phyloP scores from a whole-genome alignment of 1,284 basidiomycete genomes.

The Apiotrichum siamense region DNA sequence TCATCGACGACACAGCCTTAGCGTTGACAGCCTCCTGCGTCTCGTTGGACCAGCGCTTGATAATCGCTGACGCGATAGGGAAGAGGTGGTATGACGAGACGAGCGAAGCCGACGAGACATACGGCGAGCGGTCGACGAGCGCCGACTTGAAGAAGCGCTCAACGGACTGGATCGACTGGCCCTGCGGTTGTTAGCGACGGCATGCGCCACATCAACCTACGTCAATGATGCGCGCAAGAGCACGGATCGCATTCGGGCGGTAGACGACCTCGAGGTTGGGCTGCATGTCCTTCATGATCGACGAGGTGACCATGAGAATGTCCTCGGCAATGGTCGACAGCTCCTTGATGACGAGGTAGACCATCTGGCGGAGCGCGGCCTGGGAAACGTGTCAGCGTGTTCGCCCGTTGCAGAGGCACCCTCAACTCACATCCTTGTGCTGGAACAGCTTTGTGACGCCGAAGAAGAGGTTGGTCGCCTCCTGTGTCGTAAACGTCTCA shows the following conservation, averaged over 20 bases:
- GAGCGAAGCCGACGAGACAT: conserved; percentile 91
- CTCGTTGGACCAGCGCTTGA: conserved; percentile 98
- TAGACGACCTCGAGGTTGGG: conserved; percentile 98
- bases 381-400: conserved; percentile 45
- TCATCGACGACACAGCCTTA: conserved; percentile 63
- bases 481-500: conserved; percentile 90
- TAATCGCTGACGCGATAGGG: conserved; percentile 86
- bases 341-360: conserved; percentile 98
- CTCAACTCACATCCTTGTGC: conserved; percentile 91
- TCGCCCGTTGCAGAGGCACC: not conserved
- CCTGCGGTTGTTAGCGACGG: conserved; percentile 24
- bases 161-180: conserved; percentile 74
- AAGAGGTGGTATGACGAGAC: conserved; percentile 97
- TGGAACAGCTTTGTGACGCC: conserved; percentile 99
- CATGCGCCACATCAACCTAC: conserved; percentile 47
- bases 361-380: conserved; percentile 94
- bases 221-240: conserved; percentile 93
- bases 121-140: conserved; percentile 93
- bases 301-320: conserved; percentile 99
- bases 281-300: conserved; percentile 99
- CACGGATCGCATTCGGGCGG: conserved; percentile 93
- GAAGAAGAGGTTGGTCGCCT: conserved; percentile 97
- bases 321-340: conserved; percentile 93
- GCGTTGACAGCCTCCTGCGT: conserved; percentile 92
- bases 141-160: conserved; percentile 99